Evolutionary conservation across 208 protist species (phyloP), one percentile per base, ranked within the genome.

Genomic region (Trypanosoma conorhini): DNA sequence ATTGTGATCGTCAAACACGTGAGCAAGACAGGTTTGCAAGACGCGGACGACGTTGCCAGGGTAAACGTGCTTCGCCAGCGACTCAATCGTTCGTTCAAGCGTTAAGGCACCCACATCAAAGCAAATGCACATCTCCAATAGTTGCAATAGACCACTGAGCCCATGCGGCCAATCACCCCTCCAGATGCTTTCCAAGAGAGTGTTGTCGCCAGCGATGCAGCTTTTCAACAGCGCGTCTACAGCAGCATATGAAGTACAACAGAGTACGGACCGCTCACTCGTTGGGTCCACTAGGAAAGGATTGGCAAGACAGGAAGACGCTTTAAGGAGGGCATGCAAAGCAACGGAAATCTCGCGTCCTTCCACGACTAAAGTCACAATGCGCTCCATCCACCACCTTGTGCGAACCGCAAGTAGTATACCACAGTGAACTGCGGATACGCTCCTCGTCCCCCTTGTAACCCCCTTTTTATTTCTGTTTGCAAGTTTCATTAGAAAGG

Each of bases 321-420:
- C 5, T 30, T 5, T 59, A 26, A 54, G 0, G 9, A 59, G 19
- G 1, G 46, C 35, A 40, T 42, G 21, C 22, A 44, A 30, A 30
- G 15, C 21, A 21, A 68, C 19, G 8, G 22, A 24, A 42, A 68
- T 59, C 9, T 59, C 30, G 17, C 63, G 28, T 19, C 46, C 42
- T 35, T 68, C 44, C 35, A 68, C 46, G n/a, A 61, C 44, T 9
- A 68, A 55, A 5, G 22, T n/a, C 22, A 59, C 15, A 42, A 42
- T 66, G 30, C 46, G 42, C 15, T 46, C 42, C 42, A 46, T 46
- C 7, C 1, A 12, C 42, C 42, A 13, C 15, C 42, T 10, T 46
- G 1, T 46, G 15, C 17, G 17, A 46, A 1, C 13, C 1, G 9
- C 15, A 21, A 46, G 15, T 19, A 46, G 42, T 46, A 19, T 19